A percentile compares a stretch with the other conserved stretches of the same genome.
These are phyloP conservation scores for Suillus occidentalis DNA, from an alignment of 768 basidiomycete species.

Conservation along the genomic window DNA sequence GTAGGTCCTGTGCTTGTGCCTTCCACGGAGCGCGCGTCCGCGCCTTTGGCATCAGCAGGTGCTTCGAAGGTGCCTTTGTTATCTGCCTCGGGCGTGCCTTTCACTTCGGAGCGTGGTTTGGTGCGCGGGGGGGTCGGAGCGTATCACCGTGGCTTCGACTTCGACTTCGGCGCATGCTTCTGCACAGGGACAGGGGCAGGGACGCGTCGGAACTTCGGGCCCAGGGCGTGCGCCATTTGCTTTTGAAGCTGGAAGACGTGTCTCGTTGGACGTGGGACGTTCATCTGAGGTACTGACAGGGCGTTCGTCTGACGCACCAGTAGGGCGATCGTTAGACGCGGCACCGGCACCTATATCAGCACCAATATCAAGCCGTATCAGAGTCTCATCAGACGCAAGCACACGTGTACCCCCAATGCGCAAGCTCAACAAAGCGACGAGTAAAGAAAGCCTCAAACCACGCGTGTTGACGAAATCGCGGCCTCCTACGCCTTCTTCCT, in stretches of 20 bases:
- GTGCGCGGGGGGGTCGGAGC: neutral
- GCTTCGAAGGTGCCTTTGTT: too few species aligned
- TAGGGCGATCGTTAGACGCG: neutral
- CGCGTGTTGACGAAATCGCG: slow-evolving; percentile 30
- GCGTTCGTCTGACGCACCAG: neutral
- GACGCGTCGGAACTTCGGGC: neutral
- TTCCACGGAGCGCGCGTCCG: neutral
- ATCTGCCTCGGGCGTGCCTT: neutral
- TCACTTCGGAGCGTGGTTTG: neutral
- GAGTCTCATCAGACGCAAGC: neutral
- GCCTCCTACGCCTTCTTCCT: slow-evolving; percentile 30
- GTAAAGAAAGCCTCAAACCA: slow-evolving; percentile 12
- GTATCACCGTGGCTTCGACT: neutral
- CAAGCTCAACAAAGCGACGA: slow-evolving; percentile 22
- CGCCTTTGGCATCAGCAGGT: neutral
- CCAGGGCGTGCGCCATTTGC: neutral
- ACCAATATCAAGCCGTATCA: neutral
- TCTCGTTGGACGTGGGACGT: neutral
- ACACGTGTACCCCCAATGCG: slow-evolving; percentile 7
- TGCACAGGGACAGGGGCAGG: neutral
- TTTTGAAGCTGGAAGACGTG: neutral
- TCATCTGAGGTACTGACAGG: neutral
- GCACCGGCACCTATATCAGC: neutral
- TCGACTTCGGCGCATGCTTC: neutral
- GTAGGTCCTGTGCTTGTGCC: neutral